A percentile compares a stretch with the other conserved stretches of the same genome.
Evolutionary conservation across 148 eudicot genomes (phyloP).

Genomic region (Chenopodium quinoa): DNA sequence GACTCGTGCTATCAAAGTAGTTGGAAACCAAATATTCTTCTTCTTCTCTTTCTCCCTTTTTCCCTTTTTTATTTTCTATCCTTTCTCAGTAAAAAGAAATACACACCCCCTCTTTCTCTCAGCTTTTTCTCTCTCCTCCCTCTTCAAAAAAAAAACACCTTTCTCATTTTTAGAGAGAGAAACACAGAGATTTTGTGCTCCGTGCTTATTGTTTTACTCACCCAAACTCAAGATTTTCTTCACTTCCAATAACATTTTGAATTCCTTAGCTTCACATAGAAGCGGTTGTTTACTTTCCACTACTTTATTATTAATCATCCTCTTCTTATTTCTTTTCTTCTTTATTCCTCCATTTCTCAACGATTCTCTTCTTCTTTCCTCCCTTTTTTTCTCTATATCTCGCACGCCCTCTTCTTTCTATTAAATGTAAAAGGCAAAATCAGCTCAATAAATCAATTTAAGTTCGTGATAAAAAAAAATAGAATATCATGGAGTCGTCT

Average conservation of each 20-base stretch:
- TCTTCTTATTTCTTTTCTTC: conserved; percentile 10
- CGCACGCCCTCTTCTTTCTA: conserved; percentile 16
- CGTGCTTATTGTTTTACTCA: neutral
- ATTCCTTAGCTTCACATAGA: conserved; percentile 34
- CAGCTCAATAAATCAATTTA: too few species aligned
- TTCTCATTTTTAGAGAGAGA: neutral
- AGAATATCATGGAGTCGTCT: conserved; percentile 15
- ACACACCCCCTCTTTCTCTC: neutral
- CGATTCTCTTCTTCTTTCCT: conserved; percentile 18
- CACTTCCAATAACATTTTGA: conserved; percentile 1
- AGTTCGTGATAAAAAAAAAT: too few species aligned
- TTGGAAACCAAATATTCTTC: conserved; percentile 1
- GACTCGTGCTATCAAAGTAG: neutral
- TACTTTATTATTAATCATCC: conserved; percentile 1
- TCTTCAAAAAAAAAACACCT: neutral
- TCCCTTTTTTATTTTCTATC: neutral
- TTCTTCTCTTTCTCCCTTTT: neutral
- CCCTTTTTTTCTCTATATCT: conserved; percentile 9
- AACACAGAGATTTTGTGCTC: conserved; percentile 4
- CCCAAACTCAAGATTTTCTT: too few species aligned
- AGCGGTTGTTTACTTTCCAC: conserved; percentile 25
- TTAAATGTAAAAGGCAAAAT: conserved; percentile 6
- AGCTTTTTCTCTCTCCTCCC: conserved; percentile 2
- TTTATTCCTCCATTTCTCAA: conserved; percentile 24
- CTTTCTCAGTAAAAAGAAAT: neutral